A percentile compares a stretch with the other conserved stretches of the same genome.
Conservation (phyloP, 257 asterid genomes). For the Solanum microdontum region DNA sequence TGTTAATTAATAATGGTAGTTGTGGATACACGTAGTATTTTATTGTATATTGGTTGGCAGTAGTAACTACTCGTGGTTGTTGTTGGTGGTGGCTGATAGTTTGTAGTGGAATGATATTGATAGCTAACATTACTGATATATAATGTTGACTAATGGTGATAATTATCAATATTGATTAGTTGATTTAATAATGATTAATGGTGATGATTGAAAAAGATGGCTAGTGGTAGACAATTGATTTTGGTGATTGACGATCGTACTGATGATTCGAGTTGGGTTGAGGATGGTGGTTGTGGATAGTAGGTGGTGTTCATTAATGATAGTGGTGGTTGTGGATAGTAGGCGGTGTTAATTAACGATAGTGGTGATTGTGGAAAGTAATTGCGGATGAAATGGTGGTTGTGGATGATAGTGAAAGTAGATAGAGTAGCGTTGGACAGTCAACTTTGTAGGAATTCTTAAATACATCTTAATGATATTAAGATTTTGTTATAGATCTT, state of each 20-base stretch:
- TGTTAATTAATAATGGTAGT: background rate
- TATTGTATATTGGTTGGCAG: background rate
- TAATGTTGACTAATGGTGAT: too few species aligned
- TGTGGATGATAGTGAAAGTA: background rate
- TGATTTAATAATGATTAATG: too few species aligned
- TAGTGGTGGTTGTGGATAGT: background rate
- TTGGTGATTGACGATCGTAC: background rate
- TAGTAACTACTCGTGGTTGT: background rate
- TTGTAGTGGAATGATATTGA: background rate
- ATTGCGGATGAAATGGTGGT: too few species aligned
- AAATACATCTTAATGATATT: background rate
- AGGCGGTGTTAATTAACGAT: too few species aligned
- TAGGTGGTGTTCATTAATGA: too few species aligned
- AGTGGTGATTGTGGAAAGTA: too few species aligned
- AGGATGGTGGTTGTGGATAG: background rate
- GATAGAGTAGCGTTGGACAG: background rate
- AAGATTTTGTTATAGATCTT: too few species aligned
- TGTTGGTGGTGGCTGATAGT: background rate
- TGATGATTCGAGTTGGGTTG: background rate
- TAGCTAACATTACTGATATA: background rate
- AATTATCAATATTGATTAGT: too few species aligned
- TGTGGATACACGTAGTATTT: too few species aligned
- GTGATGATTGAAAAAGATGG: too few species aligned
- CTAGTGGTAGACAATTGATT: too few species aligned
- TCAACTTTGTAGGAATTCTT: background rate